A percentile compares a stretch with the other conserved stretches of the same genome.
phyloP scores from a whole-genome alignment of 768 basidiomycete genomes.

The Russula virescens region DNA sequence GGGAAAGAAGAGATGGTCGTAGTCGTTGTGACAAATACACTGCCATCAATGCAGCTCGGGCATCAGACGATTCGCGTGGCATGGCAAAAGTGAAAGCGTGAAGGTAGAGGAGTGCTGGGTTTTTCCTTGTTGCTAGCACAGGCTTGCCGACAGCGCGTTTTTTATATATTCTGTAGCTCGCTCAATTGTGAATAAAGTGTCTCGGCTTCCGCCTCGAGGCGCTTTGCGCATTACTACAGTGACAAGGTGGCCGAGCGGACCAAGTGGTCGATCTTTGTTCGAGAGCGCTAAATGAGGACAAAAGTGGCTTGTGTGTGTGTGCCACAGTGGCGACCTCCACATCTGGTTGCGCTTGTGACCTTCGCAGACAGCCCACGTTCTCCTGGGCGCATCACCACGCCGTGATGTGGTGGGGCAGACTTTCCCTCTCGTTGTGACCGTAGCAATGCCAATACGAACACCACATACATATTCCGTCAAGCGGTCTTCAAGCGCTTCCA shows the following conservation, averaged over 20 bases:
- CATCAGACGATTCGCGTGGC: slow-evolving; percentile 32
- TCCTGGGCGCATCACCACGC: background rate
- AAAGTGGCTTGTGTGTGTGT: background rate
- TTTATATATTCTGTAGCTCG: slow-evolving; percentile 2
- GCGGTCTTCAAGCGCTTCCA: background rate
- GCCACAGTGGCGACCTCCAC: background rate
- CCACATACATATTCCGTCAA: background rate
- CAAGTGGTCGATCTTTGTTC: slow-evolving; percentile 14
- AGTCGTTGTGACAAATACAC: slow-evolving; percentile 30
- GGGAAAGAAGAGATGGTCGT: slow-evolving; percentile 13
- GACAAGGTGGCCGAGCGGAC: slow-evolving; percentile 17
- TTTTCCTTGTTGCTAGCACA: background rate
- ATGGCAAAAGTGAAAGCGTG: slow-evolving; percentile 21
- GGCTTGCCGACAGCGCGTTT: background rate
- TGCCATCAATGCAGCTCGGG: slow-evolving; percentile 32
- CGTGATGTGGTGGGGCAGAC: background rate
- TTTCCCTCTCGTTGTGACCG: background rate
- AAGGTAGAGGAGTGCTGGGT: background rate
- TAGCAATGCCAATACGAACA: background rate
- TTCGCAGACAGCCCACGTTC: background rate
- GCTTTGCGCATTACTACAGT: slow-evolving; percentile 1
- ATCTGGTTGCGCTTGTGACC: background rate
- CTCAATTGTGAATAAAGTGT: slow-evolving; percentile 18
- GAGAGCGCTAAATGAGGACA: background rate
- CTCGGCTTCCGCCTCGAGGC: slow-evolving; percentile 19